These are phyloP conservation scores for Nymphaea thermarum DNA, from an alignment of 164 flowering plant genomes.

Conservation along the genomic window DNA sequence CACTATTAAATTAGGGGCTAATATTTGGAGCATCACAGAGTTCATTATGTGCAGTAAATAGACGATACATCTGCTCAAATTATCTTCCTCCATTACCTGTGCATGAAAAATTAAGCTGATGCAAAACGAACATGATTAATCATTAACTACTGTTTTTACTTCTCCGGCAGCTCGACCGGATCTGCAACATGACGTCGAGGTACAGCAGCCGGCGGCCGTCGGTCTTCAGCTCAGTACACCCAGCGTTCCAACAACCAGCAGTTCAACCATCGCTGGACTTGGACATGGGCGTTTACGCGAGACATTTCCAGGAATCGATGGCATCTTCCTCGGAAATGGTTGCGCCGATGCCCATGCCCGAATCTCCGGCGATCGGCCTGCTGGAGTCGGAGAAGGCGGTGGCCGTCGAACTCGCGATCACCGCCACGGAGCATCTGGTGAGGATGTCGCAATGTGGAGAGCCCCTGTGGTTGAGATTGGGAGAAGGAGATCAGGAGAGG, in stretches of 20 bases:
- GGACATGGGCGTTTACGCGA: conserved; percentile 57
- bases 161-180: conserved; percentile 58
- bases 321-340: conserved; percentile 21
- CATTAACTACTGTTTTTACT: background rate
- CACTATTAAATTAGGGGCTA: too few relatives aligned
- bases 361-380: conserved; percentile 11
- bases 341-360: conserved; percentile 29
- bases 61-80: too few relatives aligned
- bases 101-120: too few relatives aligned
- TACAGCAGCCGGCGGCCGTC: conserved; percentile 40
- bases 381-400: conserved; percentile 66
- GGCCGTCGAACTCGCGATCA: conserved; percentile 64
- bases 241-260: conserved; percentile 9
- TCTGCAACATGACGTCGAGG: conserved; percentile 40
- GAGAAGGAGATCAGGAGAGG: conserved; percentile 18
- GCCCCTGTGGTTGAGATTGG: conserved; percentile 56
- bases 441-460: conserved; percentile 48
- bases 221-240: conserved; percentile 19
- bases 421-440: conserved; percentile 49
- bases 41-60: too few relatives aligned
- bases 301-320: conserved; percentile 43
- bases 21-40: too few relatives aligned
- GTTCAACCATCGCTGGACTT: conserved; percentile 57
- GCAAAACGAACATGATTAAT: background rate
- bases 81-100: too few relatives aligned